phyloP scores from a whole-genome alignment of 2,329 filamentous ascomycete species.

The Xylariaceae sp. region DNA sequence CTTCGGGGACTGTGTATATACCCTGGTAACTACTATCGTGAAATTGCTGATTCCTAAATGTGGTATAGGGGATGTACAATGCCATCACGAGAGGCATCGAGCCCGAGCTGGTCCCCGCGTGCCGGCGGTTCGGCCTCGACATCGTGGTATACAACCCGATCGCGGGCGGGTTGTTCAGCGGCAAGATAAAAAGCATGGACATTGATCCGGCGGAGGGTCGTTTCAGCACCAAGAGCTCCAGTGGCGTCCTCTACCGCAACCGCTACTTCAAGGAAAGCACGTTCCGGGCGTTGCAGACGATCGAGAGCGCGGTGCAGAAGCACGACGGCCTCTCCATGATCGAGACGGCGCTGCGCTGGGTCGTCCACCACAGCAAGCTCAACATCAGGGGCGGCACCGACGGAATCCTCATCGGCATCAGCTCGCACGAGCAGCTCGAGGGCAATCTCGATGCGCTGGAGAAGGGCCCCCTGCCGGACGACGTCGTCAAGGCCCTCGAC shows the following conservation, averaged over 20 bases:
- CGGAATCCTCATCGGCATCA: constrained; percentile 63
- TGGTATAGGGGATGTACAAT: constrained; percentile 73
- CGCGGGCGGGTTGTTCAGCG: constrained; percentile 78
- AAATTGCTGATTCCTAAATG: not conserved
- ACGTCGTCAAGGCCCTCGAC: constrained; percentile 75
- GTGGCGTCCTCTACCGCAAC: constrained; percentile 61
- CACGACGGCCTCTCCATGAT: constrained; percentile 66
- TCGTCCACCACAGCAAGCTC: constrained; percentile 68
- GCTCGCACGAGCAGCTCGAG: constrained; percentile 59
- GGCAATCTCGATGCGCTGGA: constrained; percentile 61
- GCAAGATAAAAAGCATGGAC: constrained; percentile 74
- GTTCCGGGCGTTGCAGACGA: constrained; percentile 64
- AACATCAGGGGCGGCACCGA: constrained; percentile 57
- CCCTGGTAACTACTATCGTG: too few species aligned
- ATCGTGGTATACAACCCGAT: constrained; percentile 83
- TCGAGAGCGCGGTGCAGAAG: constrained; percentile 70
- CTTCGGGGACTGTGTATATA: too few species aligned
- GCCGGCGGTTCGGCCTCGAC: constrained; percentile 75
- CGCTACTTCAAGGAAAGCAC: constrained; percentile 73
- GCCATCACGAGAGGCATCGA: constrained; percentile 77
- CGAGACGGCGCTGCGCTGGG: constrained; percentile 75
- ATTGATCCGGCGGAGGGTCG: constrained; percentile 66
- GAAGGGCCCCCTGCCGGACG: constrained; percentile 74
- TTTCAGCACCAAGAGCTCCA: constrained; percentile 59
- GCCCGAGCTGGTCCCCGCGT: constrained; percentile 72